phyloP scores from a whole-genome alignment of 345 rosid genomes.

The Lagerstroemia speciosa region DNA sequence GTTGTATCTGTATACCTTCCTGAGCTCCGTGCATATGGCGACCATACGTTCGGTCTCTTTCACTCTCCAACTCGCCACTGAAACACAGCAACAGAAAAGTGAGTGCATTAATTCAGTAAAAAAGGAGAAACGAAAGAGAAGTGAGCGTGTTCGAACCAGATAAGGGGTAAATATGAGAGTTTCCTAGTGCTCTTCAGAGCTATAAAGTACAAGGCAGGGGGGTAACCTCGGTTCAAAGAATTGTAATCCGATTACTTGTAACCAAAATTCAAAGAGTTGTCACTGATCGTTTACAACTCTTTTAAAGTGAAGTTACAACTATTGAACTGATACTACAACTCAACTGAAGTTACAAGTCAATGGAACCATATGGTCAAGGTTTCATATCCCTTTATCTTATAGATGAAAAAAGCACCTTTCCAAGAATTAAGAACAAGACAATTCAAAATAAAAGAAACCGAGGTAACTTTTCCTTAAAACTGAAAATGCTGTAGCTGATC shows the following conservation, averaged over 20 bases:
- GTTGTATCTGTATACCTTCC: constrained; percentile 45
- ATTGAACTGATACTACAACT: no score
- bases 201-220: background rate
- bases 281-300: no score
- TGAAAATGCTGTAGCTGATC: background rate
- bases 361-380: no score
- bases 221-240: no score
- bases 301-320: no score
- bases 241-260: no score
- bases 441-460: no score
- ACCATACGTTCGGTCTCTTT: constrained; percentile 97
- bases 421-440: background rate
- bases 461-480: background rate
- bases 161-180: background rate
- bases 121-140: background rate
- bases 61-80: constrained; percentile 99
- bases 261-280: no score
- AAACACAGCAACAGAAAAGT: background rate
- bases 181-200: background rate
- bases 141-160: background rate
- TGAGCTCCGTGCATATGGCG: constrained; percentile 89
- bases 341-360: no score
- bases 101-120: background rate
- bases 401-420: background rate
- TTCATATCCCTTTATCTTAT: no score